Evolutionary conservation across 2,329 filamentous ascomycete genomes (phyloP).

Genomic region (Macrophomina tecta): DNA sequence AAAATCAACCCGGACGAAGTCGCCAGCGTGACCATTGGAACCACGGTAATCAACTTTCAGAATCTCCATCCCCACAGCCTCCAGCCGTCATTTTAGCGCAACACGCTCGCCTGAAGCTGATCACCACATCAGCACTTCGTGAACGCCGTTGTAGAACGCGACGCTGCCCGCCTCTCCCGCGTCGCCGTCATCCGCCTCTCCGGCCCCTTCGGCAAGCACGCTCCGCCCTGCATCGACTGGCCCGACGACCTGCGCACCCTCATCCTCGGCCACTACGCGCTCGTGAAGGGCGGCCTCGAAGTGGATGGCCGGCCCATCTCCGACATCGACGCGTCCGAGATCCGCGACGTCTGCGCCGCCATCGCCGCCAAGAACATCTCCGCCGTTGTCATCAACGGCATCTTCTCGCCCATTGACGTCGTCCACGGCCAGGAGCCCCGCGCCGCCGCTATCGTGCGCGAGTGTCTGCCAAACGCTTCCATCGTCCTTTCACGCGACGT

Average conservation of each 20-base stretch:
- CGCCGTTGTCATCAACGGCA: conserved; percentile 51
- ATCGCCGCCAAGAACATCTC: conserved; percentile 47
- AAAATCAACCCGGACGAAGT: conserved; percentile 28
- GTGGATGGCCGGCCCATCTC: conserved; percentile 31
- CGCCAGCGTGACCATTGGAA: conserved; percentile 36
- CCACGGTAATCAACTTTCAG: conserved; percentile 42
- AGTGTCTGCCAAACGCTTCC: conserved; percentile 43
- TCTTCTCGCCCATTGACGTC: conserved; percentile 56
- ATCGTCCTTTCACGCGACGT: conserved; percentile 52
- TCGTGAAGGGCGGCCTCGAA: conserved; percentile 53
- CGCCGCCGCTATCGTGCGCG: conserved; percentile 46
- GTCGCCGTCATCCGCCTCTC: conserved; percentile 62
- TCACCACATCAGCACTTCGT: conserved; percentile 54
- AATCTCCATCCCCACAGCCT: background rate
- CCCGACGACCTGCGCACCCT: conserved; percentile 54
- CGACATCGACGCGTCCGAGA: conserved; percentile 45
- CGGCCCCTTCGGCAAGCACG: conserved; percentile 60
- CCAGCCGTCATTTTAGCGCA: background rate
- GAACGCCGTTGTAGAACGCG: conserved; percentile 59
- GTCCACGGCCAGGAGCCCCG: conserved; percentile 49
- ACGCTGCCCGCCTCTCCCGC: conserved; percentile 36
- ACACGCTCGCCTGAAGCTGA: background rate
- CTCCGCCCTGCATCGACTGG: conserved; percentile 60
- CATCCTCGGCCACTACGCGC: conserved; percentile 53
- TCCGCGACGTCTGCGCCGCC: conserved; percentile 41